phyloP scores from a whole-genome alignment of 257 asterid species.

The Nemophila menziesii region DNA sequence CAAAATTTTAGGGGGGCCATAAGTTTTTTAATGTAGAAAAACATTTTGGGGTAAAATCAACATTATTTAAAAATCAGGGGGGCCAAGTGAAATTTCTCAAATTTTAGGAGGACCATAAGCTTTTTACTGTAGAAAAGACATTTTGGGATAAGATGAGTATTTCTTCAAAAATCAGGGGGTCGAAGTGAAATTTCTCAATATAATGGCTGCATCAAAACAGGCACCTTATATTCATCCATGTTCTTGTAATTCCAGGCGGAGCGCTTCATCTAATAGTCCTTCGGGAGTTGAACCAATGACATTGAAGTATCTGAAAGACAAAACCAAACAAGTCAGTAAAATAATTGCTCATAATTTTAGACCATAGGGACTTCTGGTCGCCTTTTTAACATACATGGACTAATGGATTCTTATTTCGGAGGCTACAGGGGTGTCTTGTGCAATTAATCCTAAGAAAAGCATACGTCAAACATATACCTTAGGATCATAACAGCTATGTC shows the following conservation, averaged over 20 bases:
- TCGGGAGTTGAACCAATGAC: slow-evolving; percentile 69
- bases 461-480: slow-evolving; percentile 30
- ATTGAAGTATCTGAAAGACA: slow-evolving; percentile 32
- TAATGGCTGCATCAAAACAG: slow-evolving; percentile 69
- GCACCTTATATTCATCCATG: slow-evolving; percentile 92
- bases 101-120: too few species aligned
- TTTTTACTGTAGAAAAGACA: background rate
- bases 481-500: slow-evolving; percentile 92
- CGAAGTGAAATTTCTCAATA: background rate
- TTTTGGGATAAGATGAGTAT: background rate
- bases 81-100: too few species aligned
- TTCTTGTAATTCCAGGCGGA: slow-evolving; percentile 76
- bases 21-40: too few species aligned
- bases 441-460: background rate
- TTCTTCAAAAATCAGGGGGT: background rate
- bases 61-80: background rate
- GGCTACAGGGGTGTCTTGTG: background rate
- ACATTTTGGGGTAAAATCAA: too few species aligned
- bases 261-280: slow-evolving; percentile 94
- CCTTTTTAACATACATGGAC: too few species aligned
- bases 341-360: background rate
- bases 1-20: too few species aligned
- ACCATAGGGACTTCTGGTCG: too few species aligned
- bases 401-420: too few species aligned
- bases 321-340: background rate